Base-by-base conservation (phyloP, 352 stramenopile species). In the Pythium pectinolyticum region DNA sequence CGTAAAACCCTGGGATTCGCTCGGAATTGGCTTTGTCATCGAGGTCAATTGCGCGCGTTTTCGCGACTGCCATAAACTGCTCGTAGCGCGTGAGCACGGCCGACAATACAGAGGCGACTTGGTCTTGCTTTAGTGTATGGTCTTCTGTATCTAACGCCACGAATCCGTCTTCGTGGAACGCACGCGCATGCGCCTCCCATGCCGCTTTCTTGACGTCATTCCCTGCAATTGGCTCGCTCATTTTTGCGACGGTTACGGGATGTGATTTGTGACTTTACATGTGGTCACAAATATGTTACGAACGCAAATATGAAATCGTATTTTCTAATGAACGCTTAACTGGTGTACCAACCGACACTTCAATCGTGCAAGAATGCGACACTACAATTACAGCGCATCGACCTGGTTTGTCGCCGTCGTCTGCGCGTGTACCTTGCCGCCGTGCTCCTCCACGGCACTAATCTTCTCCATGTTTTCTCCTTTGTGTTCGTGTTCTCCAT, bases 1-100 rank as follows among this genome's bases (percentile, higher is more conserved):
- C 77, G 69, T 92, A 90, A 31, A 92, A 92, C 20, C 83, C 83
- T 7, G 68, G 46, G 49, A 92, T 72, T 30, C 68, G 66, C 52
- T 92, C 83, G 25, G 76, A 61, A 61, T 89, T 69, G 32, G 52
- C 61, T n/a, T 30, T 27, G 19, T 24, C 9, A 17, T 55, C 24
- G 32, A 68, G 61, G 49, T 68, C 61, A 47, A 68, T 68, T 0
- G 5, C 47, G 56, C 78, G 72, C 20, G 57, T 45, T 19, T 60
- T 59, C 34, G 58, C 63, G 30, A 86, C 57, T 43, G 83, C 73
- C 9, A 84, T 32, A 9, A 66, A 43, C n/a, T 72, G 59, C 0
- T 80, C 65, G 55, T 79, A 89, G 17, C 65, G 66, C 35, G 52
- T 15, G 40, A 79, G 41, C 31, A 88, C 73, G 8, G 64, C 49